A percentile compares a stretch with the other conserved stretches of the same genome.
phyloP scores from a whole-genome alignment of 2,329 filamentous ascomycete species.

The Epicoccum sorghinum region DNA sequence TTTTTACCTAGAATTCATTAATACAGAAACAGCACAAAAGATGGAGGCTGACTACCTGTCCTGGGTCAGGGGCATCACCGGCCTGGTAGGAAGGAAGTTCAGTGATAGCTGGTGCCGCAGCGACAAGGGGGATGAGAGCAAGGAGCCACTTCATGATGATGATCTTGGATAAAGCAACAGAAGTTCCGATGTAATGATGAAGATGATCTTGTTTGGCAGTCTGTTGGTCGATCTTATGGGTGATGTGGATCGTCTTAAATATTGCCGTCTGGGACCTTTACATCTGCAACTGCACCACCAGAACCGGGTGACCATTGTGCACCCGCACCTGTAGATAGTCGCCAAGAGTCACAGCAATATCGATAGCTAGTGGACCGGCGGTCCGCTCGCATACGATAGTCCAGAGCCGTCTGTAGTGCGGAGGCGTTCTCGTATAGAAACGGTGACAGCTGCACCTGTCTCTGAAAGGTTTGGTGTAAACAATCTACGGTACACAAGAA shows the following conservation, averaged over 20 bases:
- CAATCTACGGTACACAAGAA: slow-evolving; percentile 17
- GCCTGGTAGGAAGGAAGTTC: slow-evolving; percentile 15
- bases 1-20: slow-evolving; percentile 46
- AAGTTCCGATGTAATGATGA: slow-evolving; percentile 26
- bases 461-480: slow-evolving; percentile 1
- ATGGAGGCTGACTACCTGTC: slow-evolving; percentile 26
- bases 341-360: slow-evolving; percentile 44
- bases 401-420: slow-evolving; percentile 24
- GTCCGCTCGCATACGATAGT: slow-evolving; percentile 37
- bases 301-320: neutral
- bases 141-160: slow-evolving; percentile 48
- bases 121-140: slow-evolving; percentile 42
- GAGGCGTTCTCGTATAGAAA: slow-evolving; percentile 42
- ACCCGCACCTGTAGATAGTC: neutral
- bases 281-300: neutral
- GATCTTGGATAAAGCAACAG: slow-evolving; percentile 17
- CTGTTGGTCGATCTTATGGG: slow-evolving; percentile 38
- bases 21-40: neutral
- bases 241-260: slow-evolving; percentile 40
- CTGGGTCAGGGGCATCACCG: slow-evolving; percentile 35
- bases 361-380: slow-evolving; percentile 42
- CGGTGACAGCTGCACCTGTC: slow-evolving; percentile 15
- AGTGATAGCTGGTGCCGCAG: slow-evolving; percentile 29
- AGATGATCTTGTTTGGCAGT: slow-evolving; percentile 14
- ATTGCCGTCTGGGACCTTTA: slow-evolving; percentile 27